A percentile compares a stretch with the other conserved stretches of the same genome.
phyloP scores from a whole-genome alignment of 331 rosid genomes.

The Malus hybrid region DNA sequence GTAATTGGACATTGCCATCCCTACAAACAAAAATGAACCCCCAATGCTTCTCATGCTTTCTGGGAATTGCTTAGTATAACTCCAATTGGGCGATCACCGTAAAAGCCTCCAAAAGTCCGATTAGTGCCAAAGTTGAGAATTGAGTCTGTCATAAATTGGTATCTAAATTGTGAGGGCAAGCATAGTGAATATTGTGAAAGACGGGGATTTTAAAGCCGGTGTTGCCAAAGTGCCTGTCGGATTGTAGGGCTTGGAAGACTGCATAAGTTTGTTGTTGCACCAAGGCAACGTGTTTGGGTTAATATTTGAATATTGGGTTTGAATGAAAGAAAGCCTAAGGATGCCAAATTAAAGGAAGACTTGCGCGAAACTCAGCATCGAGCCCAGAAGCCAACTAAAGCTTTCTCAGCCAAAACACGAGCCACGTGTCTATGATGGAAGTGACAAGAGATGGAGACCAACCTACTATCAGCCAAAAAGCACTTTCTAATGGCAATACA shows the following conservation, averaged over 20 bases:
- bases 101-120: conserved; percentile 63
- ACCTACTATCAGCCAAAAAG: too few relatives aligned
- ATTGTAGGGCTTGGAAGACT: conserved; percentile 90
- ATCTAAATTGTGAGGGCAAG: conserved; percentile 50
- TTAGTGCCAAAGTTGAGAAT: conserved; percentile 38
- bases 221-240: conserved; percentile 41
- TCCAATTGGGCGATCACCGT: conserved; percentile 50
- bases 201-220: conserved; percentile 54
- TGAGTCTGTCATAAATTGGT: conserved; percentile 56
- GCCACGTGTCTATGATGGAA: too few relatives aligned
- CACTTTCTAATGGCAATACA: too few relatives aligned
- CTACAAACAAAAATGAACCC: conserved; percentile 56
- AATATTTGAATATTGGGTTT: too few relatives aligned
- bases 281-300: conserved; percentile 11
- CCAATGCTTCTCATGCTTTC: conserved; percentile 89
- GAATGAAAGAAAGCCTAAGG: too few relatives aligned
- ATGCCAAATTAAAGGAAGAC: too few relatives aligned
- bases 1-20: conserved; percentile 57
- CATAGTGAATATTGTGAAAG: conserved; percentile 49
- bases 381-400: too few relatives aligned
- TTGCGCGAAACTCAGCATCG: too few relatives aligned
- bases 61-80: conserved; percentile 79
- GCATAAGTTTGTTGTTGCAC: conserved; percentile 49
- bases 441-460: too few relatives aligned
- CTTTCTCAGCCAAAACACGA: too few relatives aligned